Percentiles rank a stretch among this genome's conserved stretches.
Evolutionary conservation across 768 basidiomycete species (phyloP).

Genomic region (Termitomyces sp.): DNA sequence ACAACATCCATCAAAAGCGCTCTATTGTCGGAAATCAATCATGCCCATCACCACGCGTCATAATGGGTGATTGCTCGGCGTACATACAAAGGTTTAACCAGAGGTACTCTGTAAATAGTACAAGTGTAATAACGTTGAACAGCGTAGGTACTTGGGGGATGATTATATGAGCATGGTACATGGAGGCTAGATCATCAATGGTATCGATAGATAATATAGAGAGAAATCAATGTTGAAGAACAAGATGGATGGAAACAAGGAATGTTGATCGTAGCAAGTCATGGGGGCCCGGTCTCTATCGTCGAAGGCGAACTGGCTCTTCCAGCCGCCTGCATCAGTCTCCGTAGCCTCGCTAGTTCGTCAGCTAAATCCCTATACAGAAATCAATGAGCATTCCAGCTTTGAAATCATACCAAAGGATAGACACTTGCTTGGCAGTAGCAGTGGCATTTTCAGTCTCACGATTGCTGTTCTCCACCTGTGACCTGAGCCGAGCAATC

Average conservation of each 20-base stretch:
- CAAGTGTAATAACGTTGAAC: conserved; percentile 5
- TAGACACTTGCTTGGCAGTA: conserved; percentile 59
- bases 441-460: conserved; percentile 55
- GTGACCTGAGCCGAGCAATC: conserved; percentile 46
- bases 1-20: background rate
- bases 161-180: conserved; percentile 15
- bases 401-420: background rate
- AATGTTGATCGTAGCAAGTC: background rate
- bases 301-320: conserved; percentile 17
- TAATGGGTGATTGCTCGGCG: too few relatives aligned
- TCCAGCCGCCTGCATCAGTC: conserved; percentile 64
- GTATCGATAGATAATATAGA: conserved; percentile 5
- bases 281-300: conserved; percentile 11
- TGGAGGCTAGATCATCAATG: conserved; percentile 14
- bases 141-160: background rate
- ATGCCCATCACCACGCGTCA: background rate
- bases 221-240: background rate
- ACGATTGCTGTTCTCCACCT: conserved; percentile 49
- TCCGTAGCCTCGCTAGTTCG: conserved; percentile 66
- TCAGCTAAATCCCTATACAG: conserved; percentile 47
- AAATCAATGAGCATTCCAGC: background rate
- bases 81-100: background rate
- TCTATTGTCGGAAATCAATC: too few relatives aligned
- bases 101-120: conserved; percentile 7
- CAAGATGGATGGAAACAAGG: background rate